These are phyloP conservation scores for Cladosporium phlei DNA, from an alignment of 2,329 filamentous ascomycete species.

Conservation along the genomic window DNA sequence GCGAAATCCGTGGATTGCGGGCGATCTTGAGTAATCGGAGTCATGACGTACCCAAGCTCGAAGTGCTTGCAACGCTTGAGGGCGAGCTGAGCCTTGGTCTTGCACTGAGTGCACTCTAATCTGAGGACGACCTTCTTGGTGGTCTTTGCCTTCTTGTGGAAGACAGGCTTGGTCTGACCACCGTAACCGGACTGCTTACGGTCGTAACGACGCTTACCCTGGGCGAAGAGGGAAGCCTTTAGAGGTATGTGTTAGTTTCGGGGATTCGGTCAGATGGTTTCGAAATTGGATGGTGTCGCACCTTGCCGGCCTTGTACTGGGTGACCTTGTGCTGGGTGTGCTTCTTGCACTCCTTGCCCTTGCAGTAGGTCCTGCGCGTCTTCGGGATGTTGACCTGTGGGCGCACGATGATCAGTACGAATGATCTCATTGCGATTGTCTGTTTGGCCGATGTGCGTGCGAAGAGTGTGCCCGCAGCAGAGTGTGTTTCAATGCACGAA, in stretches of 20 bases:
- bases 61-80: slow-evolving; percentile 99
- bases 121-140: slow-evolving; percentile 99
- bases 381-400: slow-evolving; percentile 93
- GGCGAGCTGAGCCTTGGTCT: slow-evolving; percentile 95
- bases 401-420: slow-evolving; percentile 16
- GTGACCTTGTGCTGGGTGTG: slow-evolving; percentile 82
- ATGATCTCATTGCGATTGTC: background rate
- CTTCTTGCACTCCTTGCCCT: slow-evolving; percentile 83
- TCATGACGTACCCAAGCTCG: slow-evolving; percentile 80
- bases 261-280: too few relatives aligned
- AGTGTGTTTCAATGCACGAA: slow-evolving; percentile 7
- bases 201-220: slow-evolving; percentile 99
- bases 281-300: slow-evolving; percentile 39
- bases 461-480: slow-evolving; percentile 4
- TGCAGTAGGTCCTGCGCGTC: slow-evolving; percentile 96
- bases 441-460: slow-evolving; percentile 13
- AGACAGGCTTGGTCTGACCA: slow-evolving; percentile 99
- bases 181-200: slow-evolving; percentile 99
- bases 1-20: background rate
- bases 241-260: slow-evolving; percentile 17
- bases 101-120: slow-evolving; percentile 96
- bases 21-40: background rate
- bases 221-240: slow-evolving; percentile 84
- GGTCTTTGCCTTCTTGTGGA: slow-evolving; percentile 99
- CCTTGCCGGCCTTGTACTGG: slow-evolving; percentile 96